Base-by-base conservation (phyloP, 805 yeast genomes). In the Zygoascus flipseniorum region DNA sequence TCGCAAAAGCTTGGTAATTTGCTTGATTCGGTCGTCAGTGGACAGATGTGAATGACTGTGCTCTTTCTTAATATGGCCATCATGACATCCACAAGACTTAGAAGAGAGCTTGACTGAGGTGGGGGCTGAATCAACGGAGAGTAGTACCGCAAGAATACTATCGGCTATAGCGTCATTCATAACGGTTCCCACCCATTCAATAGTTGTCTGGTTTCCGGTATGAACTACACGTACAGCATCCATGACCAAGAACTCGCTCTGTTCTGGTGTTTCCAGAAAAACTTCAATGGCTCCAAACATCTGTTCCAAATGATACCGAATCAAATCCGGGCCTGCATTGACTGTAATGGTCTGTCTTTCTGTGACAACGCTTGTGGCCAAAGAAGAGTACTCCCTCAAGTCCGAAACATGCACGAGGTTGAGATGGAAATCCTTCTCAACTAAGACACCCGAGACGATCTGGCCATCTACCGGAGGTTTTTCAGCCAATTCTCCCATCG, bases 141-240 rank as follows among this genome's bases (percentile, higher is more conserved):
- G 77, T 32, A 93, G 69, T 41, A 93, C 89, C 0, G 97, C 97
- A 54, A 93, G 79, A 0, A 89, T 86, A 14, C 96, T 84, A 64
- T 93, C 99, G 0, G 99, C 99, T 57, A 93, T 80, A 0, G 97
- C 85, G 63, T 93, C 99, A 56, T 86, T 90, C 72, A 89, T 80
- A 53, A 87, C 74, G 54, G 89, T 90, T 60, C 95, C 92, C 16
- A 82, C 79, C 99, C 99, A 93, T 67, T 88, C 95, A 13, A 92
- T 82, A 0, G 85, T 77, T 5, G 86, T 82, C 9, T 76, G 60
- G 50, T 75, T 72, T 23, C 74, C 73, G 53, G 72, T 72, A 13
- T 80, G 68, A 47, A 75, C 79, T 61, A 77, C 76, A 55, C 66
- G 76, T 39, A 86, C 77, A 41, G 78, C 79, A 54, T 80, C 81